These are phyloP conservation scores for Pythium brachiatum DNA, from an alignment of 352 stramenopile species.

Conservation along the genomic window DNA sequence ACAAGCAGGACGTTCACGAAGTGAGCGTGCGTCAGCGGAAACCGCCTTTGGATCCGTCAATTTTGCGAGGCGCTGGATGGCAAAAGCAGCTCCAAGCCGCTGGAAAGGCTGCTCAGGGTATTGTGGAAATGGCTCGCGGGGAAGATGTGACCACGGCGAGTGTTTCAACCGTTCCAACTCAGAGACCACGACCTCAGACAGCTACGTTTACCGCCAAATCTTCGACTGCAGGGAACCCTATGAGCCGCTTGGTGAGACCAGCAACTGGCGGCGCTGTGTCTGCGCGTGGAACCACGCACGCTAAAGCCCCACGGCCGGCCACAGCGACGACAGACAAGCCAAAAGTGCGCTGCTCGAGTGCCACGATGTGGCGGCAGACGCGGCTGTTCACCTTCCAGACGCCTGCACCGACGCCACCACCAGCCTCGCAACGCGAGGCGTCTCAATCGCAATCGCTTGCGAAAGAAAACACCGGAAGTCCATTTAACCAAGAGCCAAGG, in stretches of 20 bases:
- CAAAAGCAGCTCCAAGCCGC: constrained; percentile 20
- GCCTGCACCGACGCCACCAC: neutral
- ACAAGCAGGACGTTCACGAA: constrained; percentile 29
- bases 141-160: neutral
- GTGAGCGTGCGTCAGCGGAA: constrained; percentile 32
- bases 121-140: neutral
- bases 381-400: constrained; percentile 40
- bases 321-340: neutral
- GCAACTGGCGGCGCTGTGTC: neutral
- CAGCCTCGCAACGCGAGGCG: neutral
- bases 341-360: constrained; percentile 42
- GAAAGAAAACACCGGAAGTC: neutral
- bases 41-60: constrained; percentile 31
- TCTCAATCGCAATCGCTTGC: neutral
- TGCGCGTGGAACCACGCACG: neutral
- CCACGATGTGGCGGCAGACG: constrained; percentile 44
- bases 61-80: constrained; percentile 27
- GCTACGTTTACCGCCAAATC: neutral
- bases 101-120: neutral
- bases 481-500: too few species aligned
- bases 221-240: neutral
- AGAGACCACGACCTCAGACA: constrained; percentile 4
- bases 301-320: neutral
- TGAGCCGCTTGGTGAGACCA: neutral
- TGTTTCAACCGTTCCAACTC: neutral